phyloP scores from a whole-genome alignment of 2,329 filamentous ascomycete genomes.

The Fonsecaea erecta region DNA sequence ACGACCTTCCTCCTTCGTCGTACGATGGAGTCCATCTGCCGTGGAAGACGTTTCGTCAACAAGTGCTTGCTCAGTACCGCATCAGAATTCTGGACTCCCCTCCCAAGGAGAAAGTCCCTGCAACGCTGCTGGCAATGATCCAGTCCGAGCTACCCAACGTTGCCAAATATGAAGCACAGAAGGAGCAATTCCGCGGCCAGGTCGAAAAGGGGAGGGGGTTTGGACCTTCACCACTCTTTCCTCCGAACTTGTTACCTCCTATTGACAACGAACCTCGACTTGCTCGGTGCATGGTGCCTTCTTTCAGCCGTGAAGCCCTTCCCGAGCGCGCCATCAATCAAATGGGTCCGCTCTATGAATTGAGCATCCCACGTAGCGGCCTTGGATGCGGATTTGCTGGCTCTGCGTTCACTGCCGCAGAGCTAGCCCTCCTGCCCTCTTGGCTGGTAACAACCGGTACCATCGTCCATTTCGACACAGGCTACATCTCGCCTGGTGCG shows the following conservation, averaged over 20 bases:
- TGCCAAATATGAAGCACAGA: slow-evolving; percentile 30
- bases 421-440: slow-evolving; percentile 29
- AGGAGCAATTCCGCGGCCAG: slow-evolving; percentile 31
- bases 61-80: slow-evolving; percentile 35
- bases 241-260: slow-evolving; percentile 34
- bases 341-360: slow-evolving; percentile 29
- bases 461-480: slow-evolving; percentile 34
- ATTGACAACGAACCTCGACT: slow-evolving; percentile 30
- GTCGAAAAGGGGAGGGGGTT: slow-evolving; percentile 34
- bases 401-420: slow-evolving; percentile 27
- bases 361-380: slow-evolving; percentile 34
- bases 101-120: slow-evolving; percentile 30
- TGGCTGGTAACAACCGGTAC: slow-evolving; percentile 35
- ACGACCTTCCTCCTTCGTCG: slow-evolving; percentile 26
- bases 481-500: slow-evolving; percentile 35
- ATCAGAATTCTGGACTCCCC: slow-evolving; percentile 32
- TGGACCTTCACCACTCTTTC: slow-evolving; percentile 36
- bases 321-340: slow-evolving; percentile 31
- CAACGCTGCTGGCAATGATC: slow-evolving; percentile 29
- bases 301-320: slow-evolving; percentile 34
- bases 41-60: slow-evolving; percentile 34
- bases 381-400: slow-evolving; percentile 36
- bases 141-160: slow-evolving; percentile 26
- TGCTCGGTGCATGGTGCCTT: slow-evolving; percentile 35
- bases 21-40: slow-evolving; percentile 34